phyloP scores from a whole-genome alignment of 495 filamentous ascomycete species.

The Staphylotrichum longicolle region DNA sequence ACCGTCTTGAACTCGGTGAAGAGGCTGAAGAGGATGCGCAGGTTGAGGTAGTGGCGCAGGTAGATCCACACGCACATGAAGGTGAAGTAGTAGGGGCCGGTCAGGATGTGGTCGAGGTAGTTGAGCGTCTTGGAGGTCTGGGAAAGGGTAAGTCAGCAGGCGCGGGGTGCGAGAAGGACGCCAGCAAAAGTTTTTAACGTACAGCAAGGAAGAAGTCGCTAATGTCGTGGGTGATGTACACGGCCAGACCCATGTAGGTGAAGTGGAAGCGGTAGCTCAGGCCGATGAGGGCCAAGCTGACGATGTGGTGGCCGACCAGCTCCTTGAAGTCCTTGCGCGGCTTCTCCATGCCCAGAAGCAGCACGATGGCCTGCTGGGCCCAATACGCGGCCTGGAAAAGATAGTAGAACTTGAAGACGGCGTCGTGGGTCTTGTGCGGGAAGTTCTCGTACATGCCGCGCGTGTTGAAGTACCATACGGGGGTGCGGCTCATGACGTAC shows the following conservation, averaged over 20 bases:
- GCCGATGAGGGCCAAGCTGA: conserved; percentile 82
- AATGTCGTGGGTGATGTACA: conserved; percentile 96
- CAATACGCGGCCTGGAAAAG: conserved; percentile 94
- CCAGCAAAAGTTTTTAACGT: conserved; percentile 17
- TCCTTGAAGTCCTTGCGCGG: conserved; percentile 96
- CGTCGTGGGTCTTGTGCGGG: conserved; percentile 83
- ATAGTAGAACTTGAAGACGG: conserved; percentile 94
- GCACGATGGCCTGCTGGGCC: conserved; percentile 91
- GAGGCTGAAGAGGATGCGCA: conserved; percentile 79
- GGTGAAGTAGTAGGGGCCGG: conserved; percentile 75
- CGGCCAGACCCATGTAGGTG: conserved; percentile 93
- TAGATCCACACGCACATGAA: conserved; percentile 91
- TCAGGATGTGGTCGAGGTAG: conserved; percentile 78
- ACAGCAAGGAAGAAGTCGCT: conserved; percentile 96
- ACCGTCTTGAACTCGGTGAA: conserved; percentile 86
- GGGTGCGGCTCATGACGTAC: conserved; percentile 86
- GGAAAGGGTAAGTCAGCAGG: neutral
- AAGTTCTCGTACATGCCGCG: conserved; percentile 85
- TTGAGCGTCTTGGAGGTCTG: conserved; percentile 93
- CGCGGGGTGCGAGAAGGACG: conserved; percentile 34
- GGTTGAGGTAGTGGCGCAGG: conserved; percentile 85
- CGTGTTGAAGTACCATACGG: conserved; percentile 98
- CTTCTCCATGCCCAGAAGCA: conserved; percentile 87
- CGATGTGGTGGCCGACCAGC: conserved; percentile 89
- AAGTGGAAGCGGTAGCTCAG: conserved; percentile 97